Evolutionary conservation across 371 early-diverging fungal species (phyloP), one percentile per base, ranked within the genome.

Genomic region (Batkoa obscura): DNA sequence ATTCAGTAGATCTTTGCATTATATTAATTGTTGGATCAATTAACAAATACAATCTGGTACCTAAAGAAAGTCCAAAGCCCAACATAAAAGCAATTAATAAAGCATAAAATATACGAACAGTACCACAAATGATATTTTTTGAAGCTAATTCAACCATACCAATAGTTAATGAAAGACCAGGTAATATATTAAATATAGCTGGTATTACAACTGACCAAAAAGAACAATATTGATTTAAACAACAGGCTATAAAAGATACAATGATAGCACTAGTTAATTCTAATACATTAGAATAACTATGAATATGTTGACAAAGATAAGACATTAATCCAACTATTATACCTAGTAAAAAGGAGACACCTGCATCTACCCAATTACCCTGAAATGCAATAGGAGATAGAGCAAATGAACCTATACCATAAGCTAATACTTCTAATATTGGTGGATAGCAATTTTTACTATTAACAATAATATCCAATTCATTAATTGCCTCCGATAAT

Each of bases 111-210:
- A 80, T 64, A 3, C 81, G 69, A 2, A 81, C 76, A 0, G 80
- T 76, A 2, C 86, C 86, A 0, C 80, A 78, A n/a, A 81, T 72
- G 66, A 83, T 70, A 62, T 79, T 80, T 12, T 82, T 71, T 10
- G 83, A 77, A 1, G 78, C 70, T 4, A 85, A 69, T 58, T 85
- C 84, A 58, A 82, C 78, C 56, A 83, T 73, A 9, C 75, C 66
- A 1, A 74, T 70, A 0, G 83, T 80, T n/a, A 85, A 63, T 0
- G 69, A 60, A 3, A 75, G 53, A 10, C 80, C 81, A 0, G 80
- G 80, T 0, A 80, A 69, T 37, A 78, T 65, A 39, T 70, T 65
- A 2, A 74, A 69, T 13, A 74, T 64, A 9, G 69, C 74, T 2
- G 70, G 63, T 6, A 78, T 60, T 2, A 71, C 68, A 3, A 79